Evolutionary conservation across 495 filamentous ascomycete genomes (phyloP).

Genomic region (Penicillium daleae): DNA sequence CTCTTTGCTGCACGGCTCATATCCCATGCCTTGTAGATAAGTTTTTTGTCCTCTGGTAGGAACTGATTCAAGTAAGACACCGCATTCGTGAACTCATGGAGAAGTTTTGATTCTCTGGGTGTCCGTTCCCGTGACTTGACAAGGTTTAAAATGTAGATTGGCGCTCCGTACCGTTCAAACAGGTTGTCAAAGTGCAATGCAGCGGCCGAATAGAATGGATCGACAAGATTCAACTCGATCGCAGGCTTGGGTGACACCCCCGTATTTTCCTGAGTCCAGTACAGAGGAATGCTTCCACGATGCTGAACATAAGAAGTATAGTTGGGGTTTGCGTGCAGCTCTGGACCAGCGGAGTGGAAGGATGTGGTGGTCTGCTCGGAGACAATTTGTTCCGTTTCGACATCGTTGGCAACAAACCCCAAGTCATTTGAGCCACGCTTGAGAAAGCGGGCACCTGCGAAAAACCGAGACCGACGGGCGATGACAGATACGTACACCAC

Average conservation of each 20-base stretch:
- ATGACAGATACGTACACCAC: constrained; percentile 91
- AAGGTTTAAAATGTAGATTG: constrained; percentile 89
- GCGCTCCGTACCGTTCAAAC: constrained; percentile 90
- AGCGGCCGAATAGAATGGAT: constrained; percentile 95
- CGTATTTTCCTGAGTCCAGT: constrained; percentile 97
- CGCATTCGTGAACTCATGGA: constrained; percentile 85
- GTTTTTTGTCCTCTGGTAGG: constrained; percentile 78
- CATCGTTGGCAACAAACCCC: constrained; percentile 97
- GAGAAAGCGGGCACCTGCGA: constrained; percentile 91
- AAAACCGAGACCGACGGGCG: constrained; percentile 87
- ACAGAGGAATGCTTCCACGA: constrained; percentile 91
- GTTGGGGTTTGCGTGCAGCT: constrained; percentile 82
- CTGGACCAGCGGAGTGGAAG: constrained; percentile 88
- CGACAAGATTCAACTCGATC: constrained; percentile 90
- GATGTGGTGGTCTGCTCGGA: constrained; percentile 92
- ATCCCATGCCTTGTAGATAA: constrained; percentile 93
- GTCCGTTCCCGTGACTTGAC: constrained; percentile 89
- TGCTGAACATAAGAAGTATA: constrained; percentile 98
- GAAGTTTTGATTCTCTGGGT: constrained; percentile 89
- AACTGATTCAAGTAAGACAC: constrained; percentile 95
- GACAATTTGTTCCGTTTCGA: constrained; percentile 99
- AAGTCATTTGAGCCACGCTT: constrained; percentile 95
- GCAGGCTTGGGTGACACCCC: constrained; percentile 95
- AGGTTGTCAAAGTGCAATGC: constrained; percentile 96
- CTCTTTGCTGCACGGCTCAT: constrained; percentile 96